These are phyloP conservation scores for Claviceps citrina DNA, from an alignment of 2,329 filamentous ascomycete genomes.

Conservation along the genomic window DNA sequence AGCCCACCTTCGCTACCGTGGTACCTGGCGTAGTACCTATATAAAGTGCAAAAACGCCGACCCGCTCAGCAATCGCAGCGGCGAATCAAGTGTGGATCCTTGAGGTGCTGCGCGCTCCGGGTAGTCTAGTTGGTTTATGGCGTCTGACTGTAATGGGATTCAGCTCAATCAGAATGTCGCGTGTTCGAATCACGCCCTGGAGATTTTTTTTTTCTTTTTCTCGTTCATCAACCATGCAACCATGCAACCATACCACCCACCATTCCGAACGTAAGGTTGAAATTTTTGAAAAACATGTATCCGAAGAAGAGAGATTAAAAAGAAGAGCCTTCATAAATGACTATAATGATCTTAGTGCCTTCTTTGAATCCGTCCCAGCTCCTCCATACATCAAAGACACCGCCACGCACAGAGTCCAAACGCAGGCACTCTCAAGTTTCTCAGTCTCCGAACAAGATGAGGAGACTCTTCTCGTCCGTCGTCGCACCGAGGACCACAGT, in stretches of 20 bases:
- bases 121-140: slow-evolving; percentile 16
- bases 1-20: too few species aligned
- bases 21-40: too few species aligned
- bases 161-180: slow-evolving; percentile 14
- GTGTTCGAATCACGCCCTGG: slow-evolving; percentile 15
- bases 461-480: neutral
- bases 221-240: too few species aligned
- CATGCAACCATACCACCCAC: too few species aligned
- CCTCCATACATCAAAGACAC: neutral
- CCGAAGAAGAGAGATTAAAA: too few species aligned
- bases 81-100: neutral
- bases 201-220: slow-evolving; percentile 6
- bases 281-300: too few species aligned
- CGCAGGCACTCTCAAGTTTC: neutral
- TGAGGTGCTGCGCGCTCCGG: slow-evolving; percentile 5
- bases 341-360: too few species aligned
- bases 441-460: neutral
- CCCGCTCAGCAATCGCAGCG: neutral
- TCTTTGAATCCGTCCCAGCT: neutral
- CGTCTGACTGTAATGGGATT: slow-evolving; percentile 13
- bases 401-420: too few species aligned
- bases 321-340: too few species aligned
- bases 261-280: too few species aligned
- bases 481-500: neutral
- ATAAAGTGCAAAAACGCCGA: too few species aligned